These are phyloP conservation scores for Lablab purpureus DNA, from an alignment of 306 rosid genomes.

Conservation along the genomic window DNA sequence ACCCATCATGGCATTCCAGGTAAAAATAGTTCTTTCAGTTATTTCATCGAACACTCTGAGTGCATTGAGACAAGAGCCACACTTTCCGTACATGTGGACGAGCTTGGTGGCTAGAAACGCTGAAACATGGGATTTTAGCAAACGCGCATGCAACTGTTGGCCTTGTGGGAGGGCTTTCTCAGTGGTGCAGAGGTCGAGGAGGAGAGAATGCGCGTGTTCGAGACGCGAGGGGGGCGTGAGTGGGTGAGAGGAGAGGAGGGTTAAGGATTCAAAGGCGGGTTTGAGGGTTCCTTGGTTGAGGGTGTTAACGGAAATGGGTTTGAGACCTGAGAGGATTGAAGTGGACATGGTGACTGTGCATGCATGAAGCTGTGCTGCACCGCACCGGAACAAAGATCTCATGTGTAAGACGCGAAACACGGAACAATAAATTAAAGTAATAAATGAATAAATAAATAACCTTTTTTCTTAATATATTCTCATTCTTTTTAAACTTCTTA, in stretches of 20 bases:
- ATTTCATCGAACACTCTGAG: slow-evolving; percentile 66
- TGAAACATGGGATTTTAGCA: slow-evolving; percentile 55
- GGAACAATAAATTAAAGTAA: not conserved
- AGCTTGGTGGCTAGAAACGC: slow-evolving; percentile 69
- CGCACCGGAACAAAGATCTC: slow-evolving; percentile 12
- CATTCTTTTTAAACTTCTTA: too few relatives aligned
- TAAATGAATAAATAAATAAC: not conserved
- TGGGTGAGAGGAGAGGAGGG: slow-evolving; percentile 36
- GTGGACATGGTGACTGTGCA: slow-evolving; percentile 23
- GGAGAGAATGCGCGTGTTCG: slow-evolving; percentile 59
- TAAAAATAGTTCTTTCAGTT: slow-evolving; percentile 62
- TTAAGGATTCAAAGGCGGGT: slow-evolving; percentile 56
- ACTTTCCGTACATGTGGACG: slow-evolving; percentile 67
- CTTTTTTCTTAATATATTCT: too few relatives aligned
- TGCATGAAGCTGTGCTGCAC: not conserved
- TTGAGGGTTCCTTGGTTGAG: slow-evolving; percentile 46
- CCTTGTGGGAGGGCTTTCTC: slow-evolving; percentile 62
- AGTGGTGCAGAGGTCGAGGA: slow-evolving; percentile 65
- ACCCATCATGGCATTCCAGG: slow-evolving; percentile 81
- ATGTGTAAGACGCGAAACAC: not conserved
- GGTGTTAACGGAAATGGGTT: slow-evolving; percentile 38
- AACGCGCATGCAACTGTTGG: slow-evolving; percentile 70
- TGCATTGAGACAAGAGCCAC: slow-evolving; percentile 59
- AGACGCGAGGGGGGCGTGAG: slow-evolving; percentile 34
- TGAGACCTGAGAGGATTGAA: slow-evolving; percentile 39